phyloP scores from a whole-genome alignment of 1,284 basidiomycete genomes.

The Lentinula novae-zelandiae region DNA sequence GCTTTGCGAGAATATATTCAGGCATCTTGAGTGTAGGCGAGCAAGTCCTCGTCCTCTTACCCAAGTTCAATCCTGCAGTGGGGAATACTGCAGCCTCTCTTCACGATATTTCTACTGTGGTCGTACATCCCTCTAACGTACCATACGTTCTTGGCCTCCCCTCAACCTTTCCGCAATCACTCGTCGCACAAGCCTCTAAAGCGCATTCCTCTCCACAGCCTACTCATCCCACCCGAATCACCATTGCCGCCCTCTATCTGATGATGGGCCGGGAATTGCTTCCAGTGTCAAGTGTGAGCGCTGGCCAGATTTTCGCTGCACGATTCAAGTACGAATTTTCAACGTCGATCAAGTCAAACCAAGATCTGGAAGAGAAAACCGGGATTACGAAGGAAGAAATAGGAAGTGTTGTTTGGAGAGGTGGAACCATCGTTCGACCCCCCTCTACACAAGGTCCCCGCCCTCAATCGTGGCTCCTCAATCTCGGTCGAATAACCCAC shows the following conservation, averaged over 20 bases:
- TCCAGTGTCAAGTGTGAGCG: conserved; percentile 79
- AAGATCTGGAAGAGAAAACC: conserved; percentile 74
- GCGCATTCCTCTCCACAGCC: not conserved
- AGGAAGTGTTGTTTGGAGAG: conserved; percentile 18
- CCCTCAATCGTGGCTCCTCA: conserved; percentile 54
- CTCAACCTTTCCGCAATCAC: not conserved
- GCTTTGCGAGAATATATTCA: conserved; percentile 93
- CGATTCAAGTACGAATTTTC: not conserved
- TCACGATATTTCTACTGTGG: not conserved
- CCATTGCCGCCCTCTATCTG: conserved; percentile 81
- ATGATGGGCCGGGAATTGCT: conserved; percentile 98
- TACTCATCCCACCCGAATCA: conserved; percentile 36
- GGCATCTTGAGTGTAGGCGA: conserved; percentile 75
- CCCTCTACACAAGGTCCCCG: not conserved
- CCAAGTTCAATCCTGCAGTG: conserved; percentile 81
- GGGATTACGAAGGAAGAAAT: conserved; percentile 15
- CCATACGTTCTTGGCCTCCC: conserved; percentile 44
- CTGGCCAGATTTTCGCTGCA: conserved; percentile 95
- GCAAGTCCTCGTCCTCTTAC: conserved; percentile 74
- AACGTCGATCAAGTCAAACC: conserved; percentile 64
- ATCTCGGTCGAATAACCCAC: conserved; percentile 77
- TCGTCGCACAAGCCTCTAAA: not conserved
- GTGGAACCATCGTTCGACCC: not conserved
- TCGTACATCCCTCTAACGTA: conserved; percentile 62
- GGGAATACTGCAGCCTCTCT: conserved; percentile 35